phyloP scores from a whole-genome alignment of 73 alveolate genomes.

The Paramecium primaurelia region DNA sequence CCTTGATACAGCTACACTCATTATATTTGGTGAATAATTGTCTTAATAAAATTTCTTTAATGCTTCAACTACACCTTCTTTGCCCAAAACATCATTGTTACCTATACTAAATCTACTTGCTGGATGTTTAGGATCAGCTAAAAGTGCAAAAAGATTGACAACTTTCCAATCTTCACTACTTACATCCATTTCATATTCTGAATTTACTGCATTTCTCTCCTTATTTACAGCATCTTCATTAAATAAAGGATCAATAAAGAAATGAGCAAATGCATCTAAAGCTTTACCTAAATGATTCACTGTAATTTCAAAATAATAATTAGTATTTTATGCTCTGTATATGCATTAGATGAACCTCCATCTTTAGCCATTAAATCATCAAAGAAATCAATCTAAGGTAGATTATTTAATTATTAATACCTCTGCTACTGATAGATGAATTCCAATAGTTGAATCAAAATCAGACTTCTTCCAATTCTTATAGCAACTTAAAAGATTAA shows the following conservation, averaged over 20 bases:
- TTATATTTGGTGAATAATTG: conserved; percentile 28
- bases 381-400: conserved; percentile 31
- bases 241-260: conserved; percentile 59
- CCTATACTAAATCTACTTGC: conserved; percentile 48
- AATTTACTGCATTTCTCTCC: conserved; percentile 59
- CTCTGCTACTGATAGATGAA: conserved; percentile 51
- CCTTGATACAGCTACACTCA: not conserved
- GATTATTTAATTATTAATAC: not conserved
- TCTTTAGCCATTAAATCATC: conserved; percentile 39
- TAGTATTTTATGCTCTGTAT: conserved; percentile 47
- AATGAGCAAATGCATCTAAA: conserved; percentile 45
- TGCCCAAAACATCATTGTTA: conserved; percentile 1
- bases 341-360: conserved; percentile 58
- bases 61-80: conserved; percentile 37
- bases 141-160: not conserved
- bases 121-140: conserved; percentile 32
- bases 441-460: conserved; percentile 74
- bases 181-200: conserved; percentile 50
- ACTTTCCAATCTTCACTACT: conserved; percentile 55
- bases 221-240: conserved; percentile 43
- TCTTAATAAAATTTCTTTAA: conserved; percentile 1
- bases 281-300: conserved; percentile 21
- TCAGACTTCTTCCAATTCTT: conserved; percentile 89
- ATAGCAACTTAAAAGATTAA: conserved; percentile 89
- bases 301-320: conserved; percentile 57